Evolutionary conservation across 768 basidiomycete species (phyloP), one percentile per base, ranked within the genome.

Genomic region (Mrakia frigida): DNA sequence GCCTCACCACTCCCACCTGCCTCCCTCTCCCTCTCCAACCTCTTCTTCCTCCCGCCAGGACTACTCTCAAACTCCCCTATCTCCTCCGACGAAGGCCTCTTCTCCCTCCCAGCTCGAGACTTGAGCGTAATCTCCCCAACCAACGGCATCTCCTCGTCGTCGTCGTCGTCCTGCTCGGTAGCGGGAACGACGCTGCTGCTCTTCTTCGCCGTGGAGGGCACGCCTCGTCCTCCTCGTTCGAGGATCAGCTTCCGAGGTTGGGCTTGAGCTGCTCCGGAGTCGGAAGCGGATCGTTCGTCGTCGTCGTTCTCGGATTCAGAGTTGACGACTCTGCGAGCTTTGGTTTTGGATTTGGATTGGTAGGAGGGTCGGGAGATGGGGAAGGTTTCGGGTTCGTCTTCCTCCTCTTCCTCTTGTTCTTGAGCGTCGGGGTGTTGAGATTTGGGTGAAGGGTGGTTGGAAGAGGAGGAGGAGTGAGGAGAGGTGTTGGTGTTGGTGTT

Each of bases 61-160:
- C 65, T 68, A n/a, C 65, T 68, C 37, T 68, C 65, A 43, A 68
- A 68, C 65, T 68, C 65, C 25, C 35, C 65, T 3, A 68, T 68
- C 35, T 68, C 65, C 65, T 68, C 65, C 21, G 65, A 68, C 2
- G 65, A 68, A 5, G 65, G 35, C 23, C 39, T n/a, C 21, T 39
- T 68, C 39, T 23, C 65, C 11, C 39, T 37, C 35, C 63, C 2
- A 21, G 33, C 16, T 23, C 52, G 25, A n/a, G 18, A 7, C 18
- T 6, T 21, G 52, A 53, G 7, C 13, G 52, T 28, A 25, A 56
- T 56, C 28, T 68, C 65, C 65, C 35, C 39, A 21, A 43, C 65
- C 39, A 10, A 6, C 33, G 39, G 65, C 65, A 68, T 68, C 37
- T 37, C 35, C 14, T 65, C 63, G 2, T 65, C 21, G 10, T n/a